Base-by-base conservation (phyloP, 441 rosid genomes). In the Biscutella laevigata region DNA sequence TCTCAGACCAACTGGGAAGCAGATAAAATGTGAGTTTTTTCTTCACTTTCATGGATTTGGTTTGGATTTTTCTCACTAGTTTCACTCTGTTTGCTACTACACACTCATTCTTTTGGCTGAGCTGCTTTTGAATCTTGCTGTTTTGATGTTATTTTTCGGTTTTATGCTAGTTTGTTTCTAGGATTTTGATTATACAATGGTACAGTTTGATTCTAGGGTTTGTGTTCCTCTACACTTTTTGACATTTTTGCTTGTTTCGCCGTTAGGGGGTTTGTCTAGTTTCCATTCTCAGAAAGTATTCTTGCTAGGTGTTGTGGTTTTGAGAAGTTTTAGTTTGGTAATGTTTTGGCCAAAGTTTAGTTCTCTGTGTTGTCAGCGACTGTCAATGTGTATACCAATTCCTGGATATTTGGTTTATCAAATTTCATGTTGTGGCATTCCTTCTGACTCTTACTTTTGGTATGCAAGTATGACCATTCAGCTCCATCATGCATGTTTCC, bases 1-100 rank as follows among this genome's bases (percentile, higher is more conserved):
- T 64, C 96, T 72, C 92, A 74, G 70, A 79, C 87, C 58, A 88
- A 77, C 82, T 88, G 96, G 96, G 96, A 88, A 65, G 96, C 96
- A 65, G 96, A 88, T 74, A 88, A 85, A 83, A 88, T 88, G 96
- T 88, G 70, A 79, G 86, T 53, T 62, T 19, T 22, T 25, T n/a
- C 4, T 53, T 49, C 4, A 3, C 13, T 28, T 27, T 27, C 5
- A 16, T 33, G 63, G n/a, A n/a, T n/a, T n/a, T n/a, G 21, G 20
- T 66, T 50, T 52, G 32, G 21, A 52, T 52, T 48, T 29, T 10
- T 25, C 5, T 51, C 16, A 5, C 47, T 47, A 2, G 6, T 42
- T 0, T 16, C 24, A 1, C n/a, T 16, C 28, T 50, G 16, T 16
- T 68, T 43, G 20, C 20, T 21, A 13, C 53, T 14, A 5, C 8